Conservation (phyloP, 306 rosid genomes). For the Prunus armeniaca region DNA sequence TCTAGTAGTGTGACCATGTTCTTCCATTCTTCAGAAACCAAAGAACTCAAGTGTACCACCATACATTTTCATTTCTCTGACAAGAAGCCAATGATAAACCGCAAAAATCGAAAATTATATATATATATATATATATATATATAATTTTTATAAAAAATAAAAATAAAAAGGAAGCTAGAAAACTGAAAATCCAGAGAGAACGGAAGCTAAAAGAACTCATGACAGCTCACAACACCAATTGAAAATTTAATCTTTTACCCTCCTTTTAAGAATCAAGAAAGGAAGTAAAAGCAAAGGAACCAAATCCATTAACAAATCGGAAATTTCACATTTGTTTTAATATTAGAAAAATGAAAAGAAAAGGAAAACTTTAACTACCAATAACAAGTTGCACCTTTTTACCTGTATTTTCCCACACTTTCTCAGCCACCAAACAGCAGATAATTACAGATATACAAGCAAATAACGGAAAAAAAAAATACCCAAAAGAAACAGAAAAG, state of each 20-base stretch:
- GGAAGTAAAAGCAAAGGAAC: not conserved
- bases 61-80: not conserved
- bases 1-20: not conserved
- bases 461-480: not conserved
- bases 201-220: not conserved
- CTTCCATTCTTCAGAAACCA: not conserved
- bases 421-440: slow-evolving; percentile 12
- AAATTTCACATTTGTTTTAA: not conserved
- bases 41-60: not conserved
- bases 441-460: not conserved
- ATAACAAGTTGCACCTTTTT: slow-evolving; percentile 3
- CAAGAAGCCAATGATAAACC: not conserved
- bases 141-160: too few species aligned
- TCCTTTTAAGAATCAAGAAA: too few species aligned
- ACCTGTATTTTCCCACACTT: not conserved
- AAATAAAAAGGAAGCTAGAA: not conserved
- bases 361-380: not conserved
- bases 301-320: not conserved
- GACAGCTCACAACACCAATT: too few species aligned
- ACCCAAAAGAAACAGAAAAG: not conserved
- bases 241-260: too few species aligned
- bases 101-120: not conserved
- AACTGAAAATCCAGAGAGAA: not conserved
- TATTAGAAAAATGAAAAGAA: not conserved
- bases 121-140: too few species aligned